These are phyloP conservation scores for Aspergillus fumigatiaffinis DNA, from an alignment of 2,329 filamentous ascomycete species.

Conservation along the genomic window DNA sequence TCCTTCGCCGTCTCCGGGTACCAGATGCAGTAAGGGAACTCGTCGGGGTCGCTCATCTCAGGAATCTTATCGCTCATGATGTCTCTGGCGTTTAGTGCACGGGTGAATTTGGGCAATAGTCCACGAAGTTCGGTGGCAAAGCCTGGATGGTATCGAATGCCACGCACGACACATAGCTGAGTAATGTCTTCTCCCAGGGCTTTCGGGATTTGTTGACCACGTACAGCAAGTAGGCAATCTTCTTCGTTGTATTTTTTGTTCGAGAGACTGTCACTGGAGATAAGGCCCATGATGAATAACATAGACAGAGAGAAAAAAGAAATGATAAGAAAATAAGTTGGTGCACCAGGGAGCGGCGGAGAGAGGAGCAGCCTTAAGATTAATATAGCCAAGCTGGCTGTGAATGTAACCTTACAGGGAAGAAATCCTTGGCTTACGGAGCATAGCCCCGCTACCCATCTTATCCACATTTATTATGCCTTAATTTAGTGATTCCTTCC, in stretches of 20 bases:
- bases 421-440: too few relatives aligned
- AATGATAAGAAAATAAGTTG: too few relatives aligned
- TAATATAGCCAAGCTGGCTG: too few relatives aligned
- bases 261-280: not conserved
- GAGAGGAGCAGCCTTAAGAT: too few relatives aligned
- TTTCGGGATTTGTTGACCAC: not conserved
- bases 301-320: too few relatives aligned
- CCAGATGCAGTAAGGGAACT: slow-evolving; percentile 43
- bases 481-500: too few relatives aligned
- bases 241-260: slow-evolving; percentile 2
- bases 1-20: slow-evolving; percentile 36
- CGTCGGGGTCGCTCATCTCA: slow-evolving; percentile 16
- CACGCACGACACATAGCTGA: slow-evolving; percentile 2
- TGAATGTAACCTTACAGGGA: too few relatives aligned
- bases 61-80: slow-evolving; percentile 26
- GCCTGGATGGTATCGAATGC: slow-evolving; percentile 4
- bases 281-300: too few relatives aligned
- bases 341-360: too few relatives aligned
- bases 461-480: too few relatives aligned
- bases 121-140: slow-evolving; percentile 4
- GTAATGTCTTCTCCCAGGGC: not conserved
- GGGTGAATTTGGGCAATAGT: slow-evolving; percentile 12
- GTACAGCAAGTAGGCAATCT: not conserved
- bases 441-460: too few relatives aligned
- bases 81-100: slow-evolving; percentile 9